A percentile compares a stretch with the other conserved stretches of the same genome.
Conservation (phyloP, 495 filamentous ascomycete species). For the Bathelium albidoporum region DNA sequence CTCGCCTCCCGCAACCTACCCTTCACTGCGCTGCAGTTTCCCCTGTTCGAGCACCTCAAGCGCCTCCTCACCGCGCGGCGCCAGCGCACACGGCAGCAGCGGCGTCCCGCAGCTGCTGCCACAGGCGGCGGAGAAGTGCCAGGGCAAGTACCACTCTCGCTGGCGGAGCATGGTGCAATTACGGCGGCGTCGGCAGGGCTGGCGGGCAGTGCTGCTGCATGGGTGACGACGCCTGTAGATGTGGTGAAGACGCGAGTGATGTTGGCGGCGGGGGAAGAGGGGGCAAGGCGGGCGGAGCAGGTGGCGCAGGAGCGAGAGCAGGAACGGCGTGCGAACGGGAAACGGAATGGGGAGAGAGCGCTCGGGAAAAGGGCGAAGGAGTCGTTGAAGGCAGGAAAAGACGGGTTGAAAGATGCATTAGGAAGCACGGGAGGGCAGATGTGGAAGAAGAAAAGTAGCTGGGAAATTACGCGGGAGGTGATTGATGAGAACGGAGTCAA, state of each 20-base stretch:
- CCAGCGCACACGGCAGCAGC: neutral
- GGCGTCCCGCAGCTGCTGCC: neutral
- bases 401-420: constrained; percentile 12
- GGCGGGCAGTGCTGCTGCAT: constrained; percentile 59
- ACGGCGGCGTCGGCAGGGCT: constrained; percentile 60
- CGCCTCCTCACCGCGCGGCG: constrained; percentile 20
- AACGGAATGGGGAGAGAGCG: constrained; percentile 10
- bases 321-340: constrained; percentile 2
- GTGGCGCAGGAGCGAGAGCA: constrained; percentile 13
- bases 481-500: constrained; percentile 51
- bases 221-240: constrained; percentile 71
- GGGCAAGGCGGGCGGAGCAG: constrained; percentile 15
- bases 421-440: neutral
- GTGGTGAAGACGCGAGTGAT: constrained; percentile 76
- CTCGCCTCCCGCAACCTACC: constrained; percentile 73
- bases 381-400: constrained; percentile 20
- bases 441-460: constrained; percentile 31
- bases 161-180: constrained; percentile 54
- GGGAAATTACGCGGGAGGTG: constrained; percentile 53
- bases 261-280: constrained; percentile 41
- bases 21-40: constrained; percentile 81
- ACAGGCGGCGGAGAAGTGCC: neutral
- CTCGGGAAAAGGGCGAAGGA: constrained; percentile 12
- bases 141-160: constrained; percentile 27
- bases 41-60: constrained; percentile 65